phyloP scores from a whole-genome alignment of 768 basidiomycete species.

The Tephrocybe sp. region DNA sequence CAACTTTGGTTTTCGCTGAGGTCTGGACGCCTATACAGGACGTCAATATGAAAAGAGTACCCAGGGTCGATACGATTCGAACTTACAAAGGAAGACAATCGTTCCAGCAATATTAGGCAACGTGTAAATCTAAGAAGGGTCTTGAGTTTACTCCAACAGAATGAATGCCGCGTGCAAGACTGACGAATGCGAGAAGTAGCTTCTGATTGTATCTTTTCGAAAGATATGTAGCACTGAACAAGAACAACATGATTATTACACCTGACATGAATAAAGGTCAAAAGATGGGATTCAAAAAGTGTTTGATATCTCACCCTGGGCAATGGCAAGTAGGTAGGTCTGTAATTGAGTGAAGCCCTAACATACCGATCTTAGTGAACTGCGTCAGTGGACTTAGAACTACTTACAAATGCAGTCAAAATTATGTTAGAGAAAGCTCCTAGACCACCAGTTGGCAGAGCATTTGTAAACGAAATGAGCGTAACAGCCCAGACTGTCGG shows the following conservation, averaged over 20 bases:
- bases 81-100: constrained; percentile 42
- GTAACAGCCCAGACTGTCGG: constrained; percentile 45
- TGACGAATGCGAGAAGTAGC: constrained; percentile 41
- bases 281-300: constrained; percentile 13
- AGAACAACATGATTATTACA: constrained; percentile 39
- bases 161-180: constrained; percentile 5
- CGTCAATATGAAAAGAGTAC: neutral
- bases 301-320: constrained; percentile 28
- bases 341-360: constrained; percentile 47
- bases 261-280: constrained; percentile 20
- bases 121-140: constrained; percentile 34
- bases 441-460: constrained; percentile 44
- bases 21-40: constrained; percentile 32
- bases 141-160: neutral
- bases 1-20: constrained; percentile 37
- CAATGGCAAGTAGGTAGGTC: constrained; percentile 51
- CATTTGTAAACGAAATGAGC: constrained; percentile 46
- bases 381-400: neutral
- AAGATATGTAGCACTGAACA: constrained; percentile 41
- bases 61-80: neutral
- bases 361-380: neutral
- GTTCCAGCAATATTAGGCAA: constrained; percentile 49
- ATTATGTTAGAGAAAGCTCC: constrained; percentile 55
- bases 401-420: constrained; percentile 39
- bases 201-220: constrained; percentile 43